These are phyloP conservation scores for Orobanche coerulescens DNA, from an alignment of 257 asterid genomes.

Conservation along the genomic window DNA sequence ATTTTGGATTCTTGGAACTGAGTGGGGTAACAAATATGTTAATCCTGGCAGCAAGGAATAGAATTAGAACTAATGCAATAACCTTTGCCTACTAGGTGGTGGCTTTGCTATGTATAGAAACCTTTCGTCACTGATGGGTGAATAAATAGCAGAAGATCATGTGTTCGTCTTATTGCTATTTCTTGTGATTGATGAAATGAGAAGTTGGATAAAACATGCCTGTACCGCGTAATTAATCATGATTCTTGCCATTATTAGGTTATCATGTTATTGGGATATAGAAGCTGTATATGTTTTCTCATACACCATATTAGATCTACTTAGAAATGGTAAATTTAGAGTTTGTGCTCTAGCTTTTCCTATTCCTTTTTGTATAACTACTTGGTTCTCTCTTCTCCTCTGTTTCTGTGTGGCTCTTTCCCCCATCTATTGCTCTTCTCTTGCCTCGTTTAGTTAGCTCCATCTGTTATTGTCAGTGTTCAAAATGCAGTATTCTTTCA, in stretches of 20 bases:
- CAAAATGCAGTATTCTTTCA: neutral
- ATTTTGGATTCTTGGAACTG: conserved; percentile 4
- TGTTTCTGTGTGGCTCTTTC: neutral
- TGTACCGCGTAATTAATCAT: neutral
- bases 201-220: neutral
- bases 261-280: neutral
- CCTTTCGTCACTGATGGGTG: conserved; percentile 3
- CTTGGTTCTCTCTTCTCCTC: conserved; percentile 3
- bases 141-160: neutral
- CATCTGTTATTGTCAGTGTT: conserved; percentile 7
- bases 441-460: conserved; percentile 14
- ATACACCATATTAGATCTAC: neutral
- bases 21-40: neutral
- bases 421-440: neutral
- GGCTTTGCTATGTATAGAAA: neutral
- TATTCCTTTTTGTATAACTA: neutral
- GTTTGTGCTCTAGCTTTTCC: neutral
- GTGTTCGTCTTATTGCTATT: neutral
- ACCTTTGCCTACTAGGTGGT: conserved; percentile 5
- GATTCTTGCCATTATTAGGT: conserved; percentile 2
- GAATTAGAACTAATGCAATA: neutral
- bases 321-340: neutral
- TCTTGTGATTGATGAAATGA: neutral
- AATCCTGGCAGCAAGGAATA: neutral
- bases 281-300: neutral